Percentiles rank a stretch among this genome's conserved stretches.
phyloP scores from a whole-genome alignment of 306 rosid species.

The Malus asiatica region DNA sequence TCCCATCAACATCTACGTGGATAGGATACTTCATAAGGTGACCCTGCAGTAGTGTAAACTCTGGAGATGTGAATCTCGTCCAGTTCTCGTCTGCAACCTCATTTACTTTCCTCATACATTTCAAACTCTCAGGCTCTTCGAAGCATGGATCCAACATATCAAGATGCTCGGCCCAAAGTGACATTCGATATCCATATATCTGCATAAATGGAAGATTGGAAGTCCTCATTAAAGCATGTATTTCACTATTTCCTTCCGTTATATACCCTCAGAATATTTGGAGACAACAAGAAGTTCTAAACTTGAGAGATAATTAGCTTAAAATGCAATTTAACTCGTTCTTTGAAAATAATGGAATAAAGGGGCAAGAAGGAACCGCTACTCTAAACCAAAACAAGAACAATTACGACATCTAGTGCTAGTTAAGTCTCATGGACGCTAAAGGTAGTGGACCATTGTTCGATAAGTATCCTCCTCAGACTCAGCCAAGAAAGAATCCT shows the following conservation, averaged over 20 bases:
- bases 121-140: conserved; percentile 58
- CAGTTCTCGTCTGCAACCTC: conserved; percentile 59
- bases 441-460: not conserved
- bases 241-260: not conserved
- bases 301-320: not conserved
- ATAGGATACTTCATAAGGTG: conserved; percentile 82
- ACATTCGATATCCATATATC: conserved; percentile 91
- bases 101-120: conserved; percentile 64
- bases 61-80: conserved; percentile 35
- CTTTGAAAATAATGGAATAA: not conserved
- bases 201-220: conserved; percentile 16
- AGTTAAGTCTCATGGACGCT: not conserved
- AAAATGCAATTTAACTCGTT: not conserved
- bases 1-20: conserved; percentile 49
- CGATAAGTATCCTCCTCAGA: not conserved
- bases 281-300: not conserved
- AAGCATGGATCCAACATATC: conserved; percentile 40
- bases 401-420: not conserved
- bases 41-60: conserved; percentile 48
- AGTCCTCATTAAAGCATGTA: not conserved
- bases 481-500: not conserved
- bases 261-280: not conserved
- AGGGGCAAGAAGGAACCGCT: not conserved
- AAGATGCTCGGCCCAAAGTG: conserved; percentile 89
- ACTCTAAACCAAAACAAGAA: not conserved